Conservation (phyloP, 1,284 basidiomycete genomes). For the Papiliotrema fonsecae region DNA sequence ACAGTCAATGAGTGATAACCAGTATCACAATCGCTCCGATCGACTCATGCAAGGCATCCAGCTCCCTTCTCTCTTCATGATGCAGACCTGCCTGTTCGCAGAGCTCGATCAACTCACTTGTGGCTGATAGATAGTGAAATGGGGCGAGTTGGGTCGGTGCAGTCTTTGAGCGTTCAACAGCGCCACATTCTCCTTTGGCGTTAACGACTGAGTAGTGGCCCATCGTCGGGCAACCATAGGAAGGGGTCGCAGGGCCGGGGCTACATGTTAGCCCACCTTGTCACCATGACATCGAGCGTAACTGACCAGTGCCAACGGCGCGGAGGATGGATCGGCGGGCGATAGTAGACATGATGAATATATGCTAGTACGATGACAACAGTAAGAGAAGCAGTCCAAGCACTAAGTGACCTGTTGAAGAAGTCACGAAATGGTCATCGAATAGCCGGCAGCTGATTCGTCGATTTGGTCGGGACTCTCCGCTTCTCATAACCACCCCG, state of each 20-base stretch:
- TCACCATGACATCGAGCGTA: neutral
- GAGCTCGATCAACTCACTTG: conserved; percentile 58
- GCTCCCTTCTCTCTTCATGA: too few species aligned
- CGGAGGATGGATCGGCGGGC: conserved; percentile 3
- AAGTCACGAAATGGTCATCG: neutral
- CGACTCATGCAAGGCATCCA: too few species aligned
- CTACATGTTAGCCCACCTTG: neutral
- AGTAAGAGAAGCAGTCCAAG: neutral
- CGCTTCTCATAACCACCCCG: neutral
- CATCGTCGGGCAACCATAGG: conserved; percentile 7
- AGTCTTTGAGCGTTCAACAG: conserved; percentile 82
- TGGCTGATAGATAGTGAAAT: conserved; percentile 94
- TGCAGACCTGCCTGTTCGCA: too few species aligned
- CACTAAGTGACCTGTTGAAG: neutral
- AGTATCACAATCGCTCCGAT: too few species aligned
- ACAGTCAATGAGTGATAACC: too few species aligned
- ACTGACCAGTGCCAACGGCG: conserved; percentile 2
- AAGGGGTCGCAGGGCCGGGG: conserved; percentile 1
- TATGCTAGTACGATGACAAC: neutral
- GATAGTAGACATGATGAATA: neutral
- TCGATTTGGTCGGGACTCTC: neutral
- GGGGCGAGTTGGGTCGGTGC: conserved; percentile 79
- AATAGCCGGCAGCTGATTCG: neutral
- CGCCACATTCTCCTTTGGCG: conserved; percentile 30
- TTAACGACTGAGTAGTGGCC: conserved; percentile 32